A percentile compares a stretch with the other conserved stretches of the same genome.
These are phyloP conservation scores for Asclepias syriaca DNA, from an alignment of 257 asterid species.

Conservation along the genomic window DNA sequence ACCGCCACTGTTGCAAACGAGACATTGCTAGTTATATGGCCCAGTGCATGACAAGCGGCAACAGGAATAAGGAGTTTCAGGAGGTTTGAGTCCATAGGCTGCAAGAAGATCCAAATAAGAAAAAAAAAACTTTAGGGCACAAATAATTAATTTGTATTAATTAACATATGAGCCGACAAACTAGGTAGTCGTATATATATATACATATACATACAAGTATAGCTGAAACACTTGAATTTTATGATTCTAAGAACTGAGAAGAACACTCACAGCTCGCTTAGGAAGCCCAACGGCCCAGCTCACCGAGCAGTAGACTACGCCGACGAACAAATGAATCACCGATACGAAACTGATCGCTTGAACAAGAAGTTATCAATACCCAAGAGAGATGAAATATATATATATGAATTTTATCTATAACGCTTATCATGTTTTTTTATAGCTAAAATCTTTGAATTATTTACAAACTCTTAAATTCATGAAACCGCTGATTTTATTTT, in stretches of 20 bases:
- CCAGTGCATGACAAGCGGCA: constrained; percentile 76
- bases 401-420: too few species aligned
- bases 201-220: background rate
- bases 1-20: constrained; percentile 93
- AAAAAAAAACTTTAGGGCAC: background rate
- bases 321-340: constrained; percentile 70
- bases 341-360: constrained; percentile 63
- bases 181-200: background rate
- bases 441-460: too few species aligned
- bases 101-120: constrained; percentile 18
- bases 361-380: background rate
- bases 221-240: too few species aligned
- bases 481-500: too few species aligned
- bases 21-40: constrained; percentile 81
- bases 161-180: background rate
- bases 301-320: constrained; percentile 62
- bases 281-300: constrained; percentile 92
- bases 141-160: background rate
- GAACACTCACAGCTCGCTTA: constrained; percentile 85
- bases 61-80: constrained; percentile 83
- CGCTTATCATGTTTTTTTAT: too few species aligned
- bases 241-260: background rate
- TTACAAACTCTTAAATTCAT: too few species aligned
- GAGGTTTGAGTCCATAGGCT: constrained; percentile 72
- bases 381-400: background rate